Base-by-base conservation (phyloP, 2,329 filamentous ascomycete genomes). In the Trichoderma polysporum region DNA sequence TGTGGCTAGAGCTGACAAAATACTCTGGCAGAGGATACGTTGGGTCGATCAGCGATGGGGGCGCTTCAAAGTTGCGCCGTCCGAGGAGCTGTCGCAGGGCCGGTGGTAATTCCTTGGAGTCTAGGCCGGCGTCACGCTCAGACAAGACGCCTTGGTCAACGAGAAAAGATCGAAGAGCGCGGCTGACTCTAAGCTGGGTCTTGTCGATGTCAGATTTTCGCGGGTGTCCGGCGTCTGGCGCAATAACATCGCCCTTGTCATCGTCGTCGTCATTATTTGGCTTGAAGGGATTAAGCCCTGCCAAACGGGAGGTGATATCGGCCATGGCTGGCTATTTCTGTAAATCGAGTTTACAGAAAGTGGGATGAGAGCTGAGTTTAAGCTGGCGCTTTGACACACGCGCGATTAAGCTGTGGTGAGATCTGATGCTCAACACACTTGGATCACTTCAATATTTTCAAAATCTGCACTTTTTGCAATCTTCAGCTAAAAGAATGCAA, bases 1-100 rank as follows among this genome's bases (percentile, higher is more conserved):
- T 92, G 79, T 92, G 90, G 70, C 87, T 90, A 4, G 88, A 90
- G 76, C 87, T 90, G 77, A 92, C 86, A 73, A 88, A 91, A 76
- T 92, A 92, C 70, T 91, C 88, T 1, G 88, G 85, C 25, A 92
- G 78, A 1, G 88, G 85, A 69, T 87, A 81, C 12, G 83, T 85
- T 66, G 86, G 80, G 72, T 90, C 86, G 9, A 83, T 82, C 13
- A 89, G 76, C 62, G 83, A 77, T 2, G 75, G 68, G 0, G 88
- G 88, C 1, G 90, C 85, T 41, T 80, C 73, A 71, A 88, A 83
- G 75, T 90, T 86, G 35, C 85, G 82, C 70, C 82, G 84, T 68
- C 84, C 80, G 7, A 91, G 79, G 17, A 90, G 77, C 2, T 79
- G 77, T 25, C 79, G 77, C 27, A 91, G 75, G 0, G 81, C 82